A percentile compares a stretch with the other conserved stretches of the same genome.
These are phyloP conservation scores for Zangia roseola DNA, from an alignment of 768 basidiomycete genomes.

Conservation along the genomic window DNA sequence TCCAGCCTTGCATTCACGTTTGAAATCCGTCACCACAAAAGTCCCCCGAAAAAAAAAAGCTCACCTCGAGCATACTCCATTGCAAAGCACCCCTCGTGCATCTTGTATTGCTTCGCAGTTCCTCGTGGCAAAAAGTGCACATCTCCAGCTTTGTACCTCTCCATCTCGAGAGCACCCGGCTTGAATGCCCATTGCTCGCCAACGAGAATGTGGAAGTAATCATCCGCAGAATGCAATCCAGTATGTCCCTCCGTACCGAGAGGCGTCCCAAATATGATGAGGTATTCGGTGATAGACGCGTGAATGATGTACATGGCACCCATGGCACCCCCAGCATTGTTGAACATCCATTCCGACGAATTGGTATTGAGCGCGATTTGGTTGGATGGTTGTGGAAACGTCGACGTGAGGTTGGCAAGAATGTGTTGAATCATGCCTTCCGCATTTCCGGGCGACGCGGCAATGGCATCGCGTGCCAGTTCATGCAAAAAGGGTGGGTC, in stretches of 20 bases:
- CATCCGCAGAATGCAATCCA: slow-evolving; percentile 93
- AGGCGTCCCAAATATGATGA: slow-evolving; percentile 94
- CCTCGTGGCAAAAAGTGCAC: slow-evolving; percentile 85
- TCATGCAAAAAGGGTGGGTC: slow-evolving; percentile 69
- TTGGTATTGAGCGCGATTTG: slow-evolving; percentile 52
- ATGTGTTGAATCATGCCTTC: slow-evolving; percentile 79
- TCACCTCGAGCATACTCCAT: slow-evolving; percentile 91
- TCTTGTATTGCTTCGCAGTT: slow-evolving; percentile 93
- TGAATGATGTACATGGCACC: slow-evolving; percentile 98
- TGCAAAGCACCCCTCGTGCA: slow-evolving; percentile 95
- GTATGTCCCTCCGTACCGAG: slow-evolving; percentile 96
- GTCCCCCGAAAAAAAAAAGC: slow-evolving; percentile 14
- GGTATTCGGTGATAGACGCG: slow-evolving; percentile 94
- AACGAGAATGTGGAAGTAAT: slow-evolving; percentile 93
- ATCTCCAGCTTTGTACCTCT: slow-evolving; percentile 80
- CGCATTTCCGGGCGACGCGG: slow-evolving; percentile 60
- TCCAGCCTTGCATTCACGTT: slow-evolving; percentile 71
- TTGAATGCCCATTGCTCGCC: slow-evolving; percentile 95
- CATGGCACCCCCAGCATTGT: slow-evolving; percentile 98
- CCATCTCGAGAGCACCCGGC: slow-evolving; percentile 80
- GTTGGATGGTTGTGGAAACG: slow-evolving; percentile 60
- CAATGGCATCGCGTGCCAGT: slow-evolving; percentile 73
- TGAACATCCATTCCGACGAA: slow-evolving; percentile 88
- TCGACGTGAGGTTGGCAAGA: slow-evolving; percentile 70
- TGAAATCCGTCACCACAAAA: background rate